Percentiles rank a stretch among this genome's conserved stretches.
Conservation (phyloP, 176 grass and related monocot genomes). For the Rhynchospora tenuis region DNA sequence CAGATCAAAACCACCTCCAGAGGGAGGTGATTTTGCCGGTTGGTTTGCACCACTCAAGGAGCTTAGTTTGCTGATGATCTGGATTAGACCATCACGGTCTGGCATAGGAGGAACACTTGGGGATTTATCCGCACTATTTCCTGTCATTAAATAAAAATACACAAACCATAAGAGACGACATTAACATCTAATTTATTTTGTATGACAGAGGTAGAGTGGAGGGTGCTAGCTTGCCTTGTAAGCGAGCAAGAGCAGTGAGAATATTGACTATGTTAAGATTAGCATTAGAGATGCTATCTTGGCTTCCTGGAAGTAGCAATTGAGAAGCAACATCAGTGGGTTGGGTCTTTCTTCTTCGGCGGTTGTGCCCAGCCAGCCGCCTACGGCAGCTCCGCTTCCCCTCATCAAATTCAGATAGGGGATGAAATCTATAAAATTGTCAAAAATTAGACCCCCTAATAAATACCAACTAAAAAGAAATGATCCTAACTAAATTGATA, state of each 20-base stretch:
- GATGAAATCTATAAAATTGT: constrained; percentile 71
- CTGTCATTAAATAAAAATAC: constrained; percentile 30
- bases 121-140: constrained; percentile 47
- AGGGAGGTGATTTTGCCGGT: constrained; percentile 37
- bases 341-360: constrained; percentile 88
- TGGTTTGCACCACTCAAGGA: constrained; percentile 53
- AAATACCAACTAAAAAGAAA: constrained; percentile 4
- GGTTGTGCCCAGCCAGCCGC: constrained; percentile 86
- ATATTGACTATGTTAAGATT: constrained; percentile 87
- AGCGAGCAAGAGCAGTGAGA: constrained; percentile 60
- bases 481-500: not conserved
- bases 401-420: constrained; percentile 90
- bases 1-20: constrained; percentile 63
- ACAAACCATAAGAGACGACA: not conserved
- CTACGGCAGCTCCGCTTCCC: constrained; percentile 95
- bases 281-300: constrained; percentile 58
- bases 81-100: constrained; percentile 68
- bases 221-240: constrained; percentile 53
- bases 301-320: constrained; percentile 68
- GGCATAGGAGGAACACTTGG: constrained; percentile 43
- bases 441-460: constrained; percentile 30
- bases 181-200: not conserved
- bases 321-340: constrained; percentile 75
- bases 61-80: constrained; percentile 79
- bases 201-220: not conserved